These are phyloP conservation scores for Umbelopsis sp. DNA, from an alignment of 371 early-diverging fungal species.

Conservation along the genomic window DNA sequence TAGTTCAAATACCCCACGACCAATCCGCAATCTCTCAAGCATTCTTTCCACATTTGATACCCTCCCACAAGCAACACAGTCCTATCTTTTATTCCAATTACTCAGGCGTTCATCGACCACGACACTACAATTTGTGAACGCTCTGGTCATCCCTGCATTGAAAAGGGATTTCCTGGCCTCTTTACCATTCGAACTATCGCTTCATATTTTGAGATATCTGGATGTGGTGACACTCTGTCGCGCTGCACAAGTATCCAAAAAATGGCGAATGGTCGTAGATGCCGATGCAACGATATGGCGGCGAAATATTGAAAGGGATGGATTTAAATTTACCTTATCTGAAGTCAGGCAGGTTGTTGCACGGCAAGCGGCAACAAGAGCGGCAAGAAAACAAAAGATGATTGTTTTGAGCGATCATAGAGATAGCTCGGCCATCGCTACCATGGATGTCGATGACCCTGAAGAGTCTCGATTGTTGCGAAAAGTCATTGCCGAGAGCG, in stretches of 20 bases:
- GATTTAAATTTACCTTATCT: conserved; percentile 61
- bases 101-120: conserved; percentile 43
- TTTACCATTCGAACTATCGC: conserved; percentile 77
- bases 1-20: conserved; percentile 23
- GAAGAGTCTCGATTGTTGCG: conserved; percentile 12
- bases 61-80: conserved; percentile 35
- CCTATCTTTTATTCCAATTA: conserved; percentile 46
- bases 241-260: conserved; percentile 74
- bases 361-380: conserved; percentile 1
- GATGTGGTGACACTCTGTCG: conserved; percentile 78
- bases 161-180: conserved; percentile 86
- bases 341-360: conserved; percentile 39
- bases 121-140: conserved; percentile 81
- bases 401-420: conserved; percentile 13
- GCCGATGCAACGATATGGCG: conserved; percentile 68
- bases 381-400: conserved; percentile 12
- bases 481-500: conserved; percentile 14
- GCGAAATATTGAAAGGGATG: conserved; percentile 52
- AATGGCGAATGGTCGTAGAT: conserved; percentile 80
- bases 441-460: conserved; percentile 13
- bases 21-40: conserved; percentile 22
- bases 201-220: conserved; percentile 77
- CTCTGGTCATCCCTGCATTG: conserved; percentile 76
- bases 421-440: conserved; percentile 1
- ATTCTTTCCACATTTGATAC: conserved; percentile 33